Evolutionary conservation across 2,329 filamentous ascomycete genomes (phyloP).

Genomic region (Thielaviopsis musarum): DNA sequence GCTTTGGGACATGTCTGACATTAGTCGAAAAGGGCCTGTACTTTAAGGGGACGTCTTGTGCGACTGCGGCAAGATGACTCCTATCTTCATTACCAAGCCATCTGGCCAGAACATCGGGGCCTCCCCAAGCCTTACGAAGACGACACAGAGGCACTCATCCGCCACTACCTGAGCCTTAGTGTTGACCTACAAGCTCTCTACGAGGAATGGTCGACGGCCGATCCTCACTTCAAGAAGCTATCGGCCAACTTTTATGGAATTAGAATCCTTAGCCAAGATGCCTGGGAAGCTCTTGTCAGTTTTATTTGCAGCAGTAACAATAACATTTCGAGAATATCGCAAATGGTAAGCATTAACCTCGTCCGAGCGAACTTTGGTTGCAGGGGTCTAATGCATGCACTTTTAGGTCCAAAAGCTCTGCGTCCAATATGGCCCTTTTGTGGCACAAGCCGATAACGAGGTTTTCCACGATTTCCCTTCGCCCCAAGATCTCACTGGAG

Average conservation of each 20-base stretch:
- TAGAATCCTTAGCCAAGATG: slow-evolving; percentile 81
- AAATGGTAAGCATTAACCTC: slow-evolving; percentile 52
- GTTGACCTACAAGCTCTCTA: slow-evolving; percentile 66
- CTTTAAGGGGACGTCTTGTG: slow-evolving; percentile 69
- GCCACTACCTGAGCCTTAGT: slow-evolving; percentile 73
- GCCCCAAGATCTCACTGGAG: slow-evolving; percentile 53
- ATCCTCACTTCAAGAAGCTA: slow-evolving; percentile 76
- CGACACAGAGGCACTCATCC: slow-evolving; percentile 57
- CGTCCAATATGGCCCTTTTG: slow-evolving; percentile 60
- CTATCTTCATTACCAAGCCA: slow-evolving; percentile 64
- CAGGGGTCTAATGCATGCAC: slow-evolving; percentile 3
- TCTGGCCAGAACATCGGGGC: slow-evolving; percentile 29
- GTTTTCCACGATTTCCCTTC: slow-evolving; percentile 77
- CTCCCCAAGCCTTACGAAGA: slow-evolving; percentile 24
- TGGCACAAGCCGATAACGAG: slow-evolving; percentile 52
- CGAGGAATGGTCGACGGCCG: slow-evolving; percentile 67
- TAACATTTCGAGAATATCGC: slow-evolving; percentile 85
- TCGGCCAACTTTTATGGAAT: slow-evolving; percentile 81
- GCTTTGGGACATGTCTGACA: neutral
- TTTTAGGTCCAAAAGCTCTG: slow-evolving; percentile 68
- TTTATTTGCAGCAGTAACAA: slow-evolving; percentile 99
- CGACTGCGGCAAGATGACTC: slow-evolving; percentile 68
- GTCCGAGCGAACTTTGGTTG: neutral
- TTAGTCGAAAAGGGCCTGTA: slow-evolving; percentile 47
- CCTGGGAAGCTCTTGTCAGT: slow-evolving; percentile 83